Percentiles rank a stretch among this genome's conserved stretches.
Conservation (phyloP, 768 basidiomycete genomes). For the Naganishia randhawae region DNA sequence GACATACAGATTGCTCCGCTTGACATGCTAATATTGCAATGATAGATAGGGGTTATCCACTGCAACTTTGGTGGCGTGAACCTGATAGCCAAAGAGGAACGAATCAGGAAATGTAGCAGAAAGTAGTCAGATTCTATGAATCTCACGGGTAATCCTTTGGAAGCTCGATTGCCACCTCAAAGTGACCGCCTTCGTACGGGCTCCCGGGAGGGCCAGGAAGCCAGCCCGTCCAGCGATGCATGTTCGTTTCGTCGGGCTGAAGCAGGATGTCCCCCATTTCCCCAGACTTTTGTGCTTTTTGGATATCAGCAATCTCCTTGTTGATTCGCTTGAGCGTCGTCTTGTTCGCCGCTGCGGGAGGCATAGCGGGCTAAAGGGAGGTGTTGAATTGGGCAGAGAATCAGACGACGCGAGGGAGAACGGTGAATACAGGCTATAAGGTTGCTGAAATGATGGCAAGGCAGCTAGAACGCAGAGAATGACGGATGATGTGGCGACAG, state of each 20-base stretch:
- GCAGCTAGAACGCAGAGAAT: not conserved
- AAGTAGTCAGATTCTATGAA: not conserved
- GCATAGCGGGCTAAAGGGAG: too few species aligned
- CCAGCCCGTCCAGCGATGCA: conserved; percentile 43
- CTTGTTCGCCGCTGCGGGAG: conserved; percentile 27
- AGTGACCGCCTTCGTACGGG: conserved; percentile 49
- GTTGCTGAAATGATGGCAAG: not conserved
- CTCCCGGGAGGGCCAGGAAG: conserved; percentile 46
- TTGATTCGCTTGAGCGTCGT: conserved; percentile 47
- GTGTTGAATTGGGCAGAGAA: not conserved
- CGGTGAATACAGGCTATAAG: not conserved
- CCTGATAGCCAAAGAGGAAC: conserved; percentile 28
- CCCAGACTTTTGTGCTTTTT: conserved; percentile 35
- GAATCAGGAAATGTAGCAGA: not conserved
- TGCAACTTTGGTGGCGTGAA: conserved; percentile 46
- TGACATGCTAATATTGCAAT: conserved; percentile 45
- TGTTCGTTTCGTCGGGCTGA: conserved; percentile 44
- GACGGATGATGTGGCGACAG: not conserved
- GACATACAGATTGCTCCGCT: conserved; percentile 46
- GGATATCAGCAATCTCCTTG: conserved; percentile 48
- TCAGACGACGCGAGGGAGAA: not conserved
- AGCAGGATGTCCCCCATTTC: conserved; percentile 43
- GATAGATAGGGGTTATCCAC: conserved; percentile 47
- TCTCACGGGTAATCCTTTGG: conserved; percentile 50
- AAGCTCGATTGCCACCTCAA: conserved; percentile 44